Evolutionary conservation across 495 filamentous ascomycete genomes (phyloP).

Genomic region (Tuber indicum): DNA sequence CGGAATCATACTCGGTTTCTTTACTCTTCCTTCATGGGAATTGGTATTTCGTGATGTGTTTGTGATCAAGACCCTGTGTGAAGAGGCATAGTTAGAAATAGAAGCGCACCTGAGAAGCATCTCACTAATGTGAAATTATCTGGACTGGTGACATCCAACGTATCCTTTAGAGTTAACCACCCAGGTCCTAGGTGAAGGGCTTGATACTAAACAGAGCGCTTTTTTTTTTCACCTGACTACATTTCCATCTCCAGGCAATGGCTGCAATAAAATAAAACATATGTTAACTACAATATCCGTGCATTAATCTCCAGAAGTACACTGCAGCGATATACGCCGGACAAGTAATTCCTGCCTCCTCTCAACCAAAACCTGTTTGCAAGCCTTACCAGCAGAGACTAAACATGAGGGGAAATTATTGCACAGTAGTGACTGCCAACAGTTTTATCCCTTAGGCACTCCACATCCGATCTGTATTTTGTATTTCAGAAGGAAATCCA

Average conservation of each 20-base stretch:
- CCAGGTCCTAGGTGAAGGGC: background rate
- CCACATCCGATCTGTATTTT: background rate
- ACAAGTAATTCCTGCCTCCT: accelerated
- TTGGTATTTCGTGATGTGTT: background rate
- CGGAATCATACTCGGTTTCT: background rate
- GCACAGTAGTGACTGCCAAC: background rate
- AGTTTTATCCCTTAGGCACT: background rate
- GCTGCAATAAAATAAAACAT: background rate
- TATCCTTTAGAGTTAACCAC: background rate
- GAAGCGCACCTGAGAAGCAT: background rate
- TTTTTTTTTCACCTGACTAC: background rate
- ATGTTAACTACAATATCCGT: background rate
- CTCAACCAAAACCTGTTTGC: background rate
- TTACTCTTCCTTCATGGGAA: background rate
- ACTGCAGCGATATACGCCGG: background rate
- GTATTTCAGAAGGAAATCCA: background rate
- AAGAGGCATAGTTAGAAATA: no score
- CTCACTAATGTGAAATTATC: background rate
- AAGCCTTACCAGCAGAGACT: no score
- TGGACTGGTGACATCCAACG: background rate
- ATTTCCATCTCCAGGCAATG: background rate
- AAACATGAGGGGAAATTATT: background rate
- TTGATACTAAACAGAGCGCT: background rate
- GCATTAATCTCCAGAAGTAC: background rate
- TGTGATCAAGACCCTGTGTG: background rate